Evolutionary conservation across 2,329 filamentous ascomycete species (phyloP), one percentile per base, ranked within the genome.

Genomic region (Sarocladium brachiariae): DNA sequence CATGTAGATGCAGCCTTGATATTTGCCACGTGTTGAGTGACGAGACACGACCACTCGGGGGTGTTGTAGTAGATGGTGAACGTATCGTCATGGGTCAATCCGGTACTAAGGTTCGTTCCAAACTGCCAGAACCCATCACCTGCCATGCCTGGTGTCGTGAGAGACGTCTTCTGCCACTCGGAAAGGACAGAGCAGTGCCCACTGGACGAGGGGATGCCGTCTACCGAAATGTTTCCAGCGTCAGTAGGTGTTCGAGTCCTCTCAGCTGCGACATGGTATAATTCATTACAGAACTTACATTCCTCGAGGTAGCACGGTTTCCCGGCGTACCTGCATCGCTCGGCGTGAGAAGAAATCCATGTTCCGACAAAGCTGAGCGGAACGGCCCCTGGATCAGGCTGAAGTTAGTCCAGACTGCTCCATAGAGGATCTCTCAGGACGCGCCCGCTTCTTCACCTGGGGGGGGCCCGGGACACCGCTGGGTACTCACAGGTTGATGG

Each of bases 41-140:
- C 68, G 52, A 75, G 55, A 53, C 71, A 75, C 10, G 63, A 63
- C 60, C 67, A 73, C 19, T 72, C 66, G 13, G 58, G 59, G 14
- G 63, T 67, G 23, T 65, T 65, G 24, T 66, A 68, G 57, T 70
- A 74, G 53, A 75, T 68, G 11, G 71, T 75, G 49, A 70, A 65
- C 16, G 66, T 67, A 47, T 75, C 72, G 49, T 73, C 62, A 43
- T 64, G 61, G 1, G 70, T 67, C 55, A 65, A 63, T 2, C 72
- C 72, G 5, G 54, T 65, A 61, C 70, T 70, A 27, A 70, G 57
- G 5, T 56, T 59, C 51, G 70, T 67, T 13, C 68, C 68, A 55
- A 66, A 65, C 53, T 70, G 68, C 68, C 67, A 70, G 52, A 69
- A 70, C 16, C 63, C 52, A 51, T 70, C 68, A 6, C 55, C 65